Percentiles rank a stretch among this genome's conserved stretches.
phyloP scores from a whole-genome alignment of 164 flowering plant genomes.

The Magnolia kwangsiensis region DNA sequence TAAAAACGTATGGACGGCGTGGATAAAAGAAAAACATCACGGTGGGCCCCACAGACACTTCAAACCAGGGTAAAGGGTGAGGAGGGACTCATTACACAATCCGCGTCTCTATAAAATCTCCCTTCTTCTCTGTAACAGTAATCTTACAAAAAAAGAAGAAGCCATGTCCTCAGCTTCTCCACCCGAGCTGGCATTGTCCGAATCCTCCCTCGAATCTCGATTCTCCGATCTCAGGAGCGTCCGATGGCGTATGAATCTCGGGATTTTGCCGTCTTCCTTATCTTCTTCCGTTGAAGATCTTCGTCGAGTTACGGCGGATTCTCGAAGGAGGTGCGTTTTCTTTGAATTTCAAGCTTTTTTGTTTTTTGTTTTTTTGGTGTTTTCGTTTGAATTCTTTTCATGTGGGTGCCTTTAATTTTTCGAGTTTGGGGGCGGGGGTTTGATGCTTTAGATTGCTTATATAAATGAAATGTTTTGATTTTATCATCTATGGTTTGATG shows the following conservation, averaged over 20 bases:
- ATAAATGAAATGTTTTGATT: background rate
- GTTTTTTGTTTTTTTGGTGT: background rate
- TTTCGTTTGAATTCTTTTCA: background rate
- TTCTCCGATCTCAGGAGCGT: constrained; percentile 69
- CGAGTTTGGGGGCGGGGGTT: background rate
- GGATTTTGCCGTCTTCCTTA: constrained; percentile 52
- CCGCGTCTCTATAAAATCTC: no score
- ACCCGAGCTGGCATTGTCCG: background rate
- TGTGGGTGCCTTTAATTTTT: background rate
- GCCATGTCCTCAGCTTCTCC: background rate
- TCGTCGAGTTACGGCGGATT: constrained; percentile 86
- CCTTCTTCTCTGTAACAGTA: no score
- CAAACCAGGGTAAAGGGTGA: no score
- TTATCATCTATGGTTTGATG: background rate
- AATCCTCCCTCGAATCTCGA: constrained; percentile 15
- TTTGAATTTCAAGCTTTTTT: background rate
- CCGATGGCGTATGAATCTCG: constrained; percentile 82
- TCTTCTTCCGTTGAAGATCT: constrained; percentile 64
- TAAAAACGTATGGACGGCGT: no score
- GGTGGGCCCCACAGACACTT: no score
- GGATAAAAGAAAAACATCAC: no score
- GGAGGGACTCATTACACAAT: no score
- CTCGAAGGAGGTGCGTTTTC: constrained; percentile 55
- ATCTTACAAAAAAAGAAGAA: no score
- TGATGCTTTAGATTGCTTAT: background rate